Conservation (phyloP, 2,329 filamentous ascomycete genomes). For the Grosmannia penicillata region DNA sequence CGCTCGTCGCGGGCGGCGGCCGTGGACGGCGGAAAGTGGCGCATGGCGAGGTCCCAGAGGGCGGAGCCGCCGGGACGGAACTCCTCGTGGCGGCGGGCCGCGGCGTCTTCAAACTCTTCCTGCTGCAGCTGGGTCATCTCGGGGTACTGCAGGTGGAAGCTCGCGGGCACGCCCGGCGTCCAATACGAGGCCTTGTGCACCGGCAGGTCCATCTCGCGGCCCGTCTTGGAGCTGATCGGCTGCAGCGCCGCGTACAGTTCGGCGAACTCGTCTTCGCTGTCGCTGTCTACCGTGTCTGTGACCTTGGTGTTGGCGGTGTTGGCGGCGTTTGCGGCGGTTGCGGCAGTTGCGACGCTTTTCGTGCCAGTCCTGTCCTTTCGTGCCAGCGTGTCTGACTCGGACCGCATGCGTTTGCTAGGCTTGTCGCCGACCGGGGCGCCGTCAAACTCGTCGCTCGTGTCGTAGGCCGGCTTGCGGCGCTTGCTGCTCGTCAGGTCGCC, state of each 20-base stretch:
- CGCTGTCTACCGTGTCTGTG: not conserved
- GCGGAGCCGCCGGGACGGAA: conserved; percentile 36
- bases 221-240: conserved; percentile 31
- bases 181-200: conserved; percentile 43
- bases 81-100: conserved; percentile 31
- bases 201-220: conserved; percentile 42
- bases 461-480: conserved; percentile 34
- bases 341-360: no score
- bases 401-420: conserved; percentile 38
- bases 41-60: conserved; percentile 43
- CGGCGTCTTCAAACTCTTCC: conserved; percentile 38
- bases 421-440: conserved; percentile 18
- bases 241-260: conserved; percentile 33
- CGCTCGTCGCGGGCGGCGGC: not conserved
- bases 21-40: conserved; percentile 34
- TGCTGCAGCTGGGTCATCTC: conserved; percentile 48
- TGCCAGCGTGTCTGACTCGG: conserved; percentile 36
- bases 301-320: not conserved
- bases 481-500: conserved; percentile 34
- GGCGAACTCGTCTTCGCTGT: conserved; percentile 26
- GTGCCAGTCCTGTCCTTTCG: no score
- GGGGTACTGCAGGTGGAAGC: conserved; percentile 48
- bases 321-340: not conserved
- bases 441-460: conserved; percentile 38
- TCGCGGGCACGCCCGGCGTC: conserved; percentile 34